A percentile compares a stretch with the other conserved stretches of the same genome.
Evolutionary conservation across 768 basidiomycete species (phyloP).

Genomic region (Tylopilus felleus): DNA sequence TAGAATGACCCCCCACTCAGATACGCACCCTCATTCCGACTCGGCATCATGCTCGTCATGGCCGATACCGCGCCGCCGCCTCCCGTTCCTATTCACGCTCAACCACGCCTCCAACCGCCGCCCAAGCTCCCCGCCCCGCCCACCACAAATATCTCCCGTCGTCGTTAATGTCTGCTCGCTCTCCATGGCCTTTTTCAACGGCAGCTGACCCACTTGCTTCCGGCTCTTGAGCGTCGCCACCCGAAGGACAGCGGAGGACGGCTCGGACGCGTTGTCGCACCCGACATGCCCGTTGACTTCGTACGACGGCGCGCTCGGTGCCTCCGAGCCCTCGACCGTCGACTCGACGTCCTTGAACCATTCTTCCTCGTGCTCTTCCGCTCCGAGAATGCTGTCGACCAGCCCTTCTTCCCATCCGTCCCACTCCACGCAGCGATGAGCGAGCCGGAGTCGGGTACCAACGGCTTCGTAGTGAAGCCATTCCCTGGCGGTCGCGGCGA

Average conservation of each 20-base stretch:
- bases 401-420: slow-evolving; percentile 91
- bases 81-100: slow-evolving; percentile 35
- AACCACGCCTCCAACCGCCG: slow-evolving; percentile 74
- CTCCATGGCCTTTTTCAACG: slow-evolving; percentile 58
- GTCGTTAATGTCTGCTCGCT: slow-evolving; percentile 67
- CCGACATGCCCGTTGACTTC: background rate
- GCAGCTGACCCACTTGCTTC: slow-evolving; percentile 45
- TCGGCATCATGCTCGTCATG: slow-evolving; percentile 15
- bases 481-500: slow-evolving; percentile 52
- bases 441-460: slow-evolving; percentile 66
- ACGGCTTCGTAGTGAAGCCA: slow-evolving; percentile 73
- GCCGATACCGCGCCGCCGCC: slow-evolving; percentile 4
- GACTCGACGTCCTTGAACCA: slow-evolving; percentile 54
- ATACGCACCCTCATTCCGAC: slow-evolving; percentile 13
- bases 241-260: slow-evolving; percentile 19
- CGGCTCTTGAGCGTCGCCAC: slow-evolving; percentile 27
- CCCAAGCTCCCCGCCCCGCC: slow-evolving; percentile 75
- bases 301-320: slow-evolving; percentile 11
- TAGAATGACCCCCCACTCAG: background rate
- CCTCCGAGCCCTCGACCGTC: slow-evolving; percentile 19
- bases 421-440: slow-evolving; percentile 83
- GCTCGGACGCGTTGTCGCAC: slow-evolving; percentile 6
- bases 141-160: slow-evolving; percentile 76
- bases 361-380: slow-evolving; percentile 66
- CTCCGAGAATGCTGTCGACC: slow-evolving; percentile 69